Evolutionary conservation across 495 filamentous ascomycete species (phyloP).

Genomic region (Hyaloscypha finlandica): DNA sequence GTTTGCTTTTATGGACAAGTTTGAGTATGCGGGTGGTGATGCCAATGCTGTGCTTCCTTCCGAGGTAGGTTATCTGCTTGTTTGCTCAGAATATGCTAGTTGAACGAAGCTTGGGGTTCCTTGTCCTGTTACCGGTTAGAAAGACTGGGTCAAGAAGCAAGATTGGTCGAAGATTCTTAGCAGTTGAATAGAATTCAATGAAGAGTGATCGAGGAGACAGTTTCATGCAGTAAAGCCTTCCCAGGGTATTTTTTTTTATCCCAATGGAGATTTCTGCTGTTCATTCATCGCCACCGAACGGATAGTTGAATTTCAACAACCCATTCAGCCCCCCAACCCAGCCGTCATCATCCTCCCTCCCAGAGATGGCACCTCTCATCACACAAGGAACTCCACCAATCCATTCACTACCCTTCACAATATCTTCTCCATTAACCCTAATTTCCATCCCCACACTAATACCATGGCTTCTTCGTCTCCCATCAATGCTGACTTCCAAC

Average conservation of each 20-base stretch:
- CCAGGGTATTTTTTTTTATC: neutral
- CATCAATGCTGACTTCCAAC: slow-evolving; percentile 87
- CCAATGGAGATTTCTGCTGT: neutral
- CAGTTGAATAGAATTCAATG: neutral
- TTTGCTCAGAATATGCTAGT: neutral
- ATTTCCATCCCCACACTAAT: slow-evolving; percentile 83
- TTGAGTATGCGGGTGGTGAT: slow-evolving; percentile 41
- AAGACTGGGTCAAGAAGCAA: slow-evolving; percentile 37
- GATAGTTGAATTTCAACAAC: slow-evolving; percentile 95
- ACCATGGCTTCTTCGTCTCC: slow-evolving; percentile 67
- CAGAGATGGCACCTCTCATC: slow-evolving; percentile 50
- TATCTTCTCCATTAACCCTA: slow-evolving; percentile 79
- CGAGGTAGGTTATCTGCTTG: slow-evolving; percentile 16
- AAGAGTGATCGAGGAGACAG: neutral
- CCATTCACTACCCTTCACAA: slow-evolving; percentile 57
- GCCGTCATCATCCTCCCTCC: slow-evolving; percentile 71
- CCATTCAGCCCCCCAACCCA: slow-evolving; percentile 98
- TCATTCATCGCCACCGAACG: slow-evolving; percentile 66
- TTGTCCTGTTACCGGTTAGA: slow-evolving; percentile 31
- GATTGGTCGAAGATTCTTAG: slow-evolving; percentile 34
- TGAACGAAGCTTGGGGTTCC: slow-evolving; percentile 30
- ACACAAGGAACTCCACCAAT: slow-evolving; percentile 71
- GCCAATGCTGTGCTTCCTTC: slow-evolving; percentile 21
- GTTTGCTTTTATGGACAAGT: slow-evolving; percentile 36
- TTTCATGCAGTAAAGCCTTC: neutral